phyloP scores from a whole-genome alignment of 2,329 filamentous ascomycete genomes.

The Calycina marina region DNA sequence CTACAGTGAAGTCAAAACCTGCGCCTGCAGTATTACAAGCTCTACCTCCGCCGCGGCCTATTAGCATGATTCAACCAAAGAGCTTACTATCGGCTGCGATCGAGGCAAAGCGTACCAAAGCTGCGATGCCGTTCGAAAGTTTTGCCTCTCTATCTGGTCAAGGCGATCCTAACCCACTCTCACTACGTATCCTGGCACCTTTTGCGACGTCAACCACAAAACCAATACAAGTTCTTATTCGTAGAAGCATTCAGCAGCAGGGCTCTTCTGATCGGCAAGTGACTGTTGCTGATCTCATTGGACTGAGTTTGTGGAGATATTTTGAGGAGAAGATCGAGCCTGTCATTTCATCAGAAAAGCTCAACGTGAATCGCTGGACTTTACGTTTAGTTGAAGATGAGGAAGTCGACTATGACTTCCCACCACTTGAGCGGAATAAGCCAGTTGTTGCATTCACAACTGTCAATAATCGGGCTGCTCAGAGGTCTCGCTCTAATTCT shows the following conservation, averaged over 20 bases:
- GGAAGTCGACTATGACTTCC: slow-evolving; percentile 76
- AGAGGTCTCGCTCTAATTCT: slow-evolving; percentile 47
- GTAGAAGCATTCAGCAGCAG: slow-evolving; percentile 53
- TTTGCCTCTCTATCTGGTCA: slow-evolving; percentile 67
- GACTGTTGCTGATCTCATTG: slow-evolving; percentile 69
- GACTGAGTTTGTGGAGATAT: slow-evolving; percentile 64
- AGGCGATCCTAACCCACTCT: slow-evolving; percentile 62
- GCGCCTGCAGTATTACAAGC: slow-evolving; percentile 43
- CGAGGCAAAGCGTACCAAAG: slow-evolving; percentile 56
- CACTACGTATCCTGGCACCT: slow-evolving; percentile 63
- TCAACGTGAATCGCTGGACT: slow-evolving; percentile 71
- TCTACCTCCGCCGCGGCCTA: slow-evolving; percentile 53
- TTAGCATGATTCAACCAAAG: slow-evolving; percentile 54
- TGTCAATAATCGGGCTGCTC: slow-evolving; percentile 57
- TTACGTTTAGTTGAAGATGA: slow-evolving; percentile 74
- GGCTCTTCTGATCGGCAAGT: slow-evolving; percentile 47
- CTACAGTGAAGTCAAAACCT: slow-evolving; percentile 48
- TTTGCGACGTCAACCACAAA: slow-evolving; percentile 51
- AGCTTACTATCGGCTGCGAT: slow-evolving; percentile 59
- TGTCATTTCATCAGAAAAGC: slow-evolving; percentile 44
- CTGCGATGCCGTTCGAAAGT: slow-evolving; percentile 57
- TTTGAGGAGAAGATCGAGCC: slow-evolving; percentile 63
- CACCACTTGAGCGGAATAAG: slow-evolving; percentile 59
- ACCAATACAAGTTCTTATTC: slow-evolving; percentile 57
- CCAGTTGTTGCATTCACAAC: slow-evolving; percentile 67